phyloP scores from a whole-genome alignment of 164 flowering plant genomes.

The Magnolia changhungtana region DNA sequence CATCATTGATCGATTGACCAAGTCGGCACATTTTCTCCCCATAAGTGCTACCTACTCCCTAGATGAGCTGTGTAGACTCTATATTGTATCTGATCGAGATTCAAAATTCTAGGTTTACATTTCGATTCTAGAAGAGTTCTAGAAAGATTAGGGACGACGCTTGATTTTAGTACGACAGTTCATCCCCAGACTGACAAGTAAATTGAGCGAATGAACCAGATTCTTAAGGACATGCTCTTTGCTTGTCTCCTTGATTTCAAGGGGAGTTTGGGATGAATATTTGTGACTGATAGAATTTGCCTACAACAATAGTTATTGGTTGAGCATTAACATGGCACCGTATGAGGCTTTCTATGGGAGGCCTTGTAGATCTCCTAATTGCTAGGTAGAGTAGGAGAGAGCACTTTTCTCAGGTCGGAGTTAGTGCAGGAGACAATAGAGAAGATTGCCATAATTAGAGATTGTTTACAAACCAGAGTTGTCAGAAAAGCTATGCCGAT shows the following conservation, averaged over 20 bases:
- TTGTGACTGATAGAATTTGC: not conserved
- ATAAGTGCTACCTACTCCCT: not conserved
- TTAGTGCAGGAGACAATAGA: not conserved
- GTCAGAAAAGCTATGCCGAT: conserved; percentile 6
- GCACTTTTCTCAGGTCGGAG: not conserved
- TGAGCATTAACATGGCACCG: not conserved
- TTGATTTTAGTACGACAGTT: not conserved
- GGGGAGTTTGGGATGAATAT: not conserved
- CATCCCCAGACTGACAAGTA: not conserved
- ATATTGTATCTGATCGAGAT: not conserved
- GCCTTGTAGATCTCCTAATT: not conserved
- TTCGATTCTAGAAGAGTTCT: not conserved
- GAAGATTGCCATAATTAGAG: not conserved
- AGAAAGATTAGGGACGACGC: not conserved
- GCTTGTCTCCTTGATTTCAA: not conserved
- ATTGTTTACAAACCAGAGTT: not conserved
- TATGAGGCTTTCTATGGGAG: not conserved
- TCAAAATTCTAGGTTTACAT: not conserved
- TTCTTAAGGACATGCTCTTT: not conserved
- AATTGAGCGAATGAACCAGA: not conserved
- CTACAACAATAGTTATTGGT: not conserved
- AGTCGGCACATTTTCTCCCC: not conserved
- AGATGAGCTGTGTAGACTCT: not conserved
- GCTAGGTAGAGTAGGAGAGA: not conserved
- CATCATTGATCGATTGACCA: not conserved